Evolutionary conservation across 2,329 filamentous ascomycete species (phyloP), one percentile per base, ranked within the genome.

Genomic region (Paracorniculantispora psalliotae): DNA sequence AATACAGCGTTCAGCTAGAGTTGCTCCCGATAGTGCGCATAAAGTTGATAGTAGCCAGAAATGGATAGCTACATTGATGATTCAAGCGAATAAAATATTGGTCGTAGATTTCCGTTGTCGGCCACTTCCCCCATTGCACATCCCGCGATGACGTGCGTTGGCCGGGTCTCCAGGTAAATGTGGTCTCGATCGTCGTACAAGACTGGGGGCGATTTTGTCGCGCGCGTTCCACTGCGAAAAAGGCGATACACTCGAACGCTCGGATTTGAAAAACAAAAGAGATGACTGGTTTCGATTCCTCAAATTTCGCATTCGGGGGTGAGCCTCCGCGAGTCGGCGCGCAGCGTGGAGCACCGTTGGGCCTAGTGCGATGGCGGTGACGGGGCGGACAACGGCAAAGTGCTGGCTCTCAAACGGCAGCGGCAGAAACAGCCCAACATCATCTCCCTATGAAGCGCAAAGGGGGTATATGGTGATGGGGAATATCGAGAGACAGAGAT

Each of bases 131-230:
- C 15, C 17, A 41, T 52, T 39, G 35, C 15, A 28, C 28, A 55
- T 55, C 9, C 52, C 21, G 28, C 52, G 46, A 47, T 55, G 52
- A 47, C 41, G 52, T 39, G 41, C 13, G 52, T 55, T 46, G 52
- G 28, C 28, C 19, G 52, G 41, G 28, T 9, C 25, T 19, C 28
- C 30, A 15, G 19, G 52, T 15, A 23, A 44, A 30, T 43, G 51
- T 30, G 51, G 51, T 44, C 21, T 53, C 25, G 50, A 53, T 43
- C 37, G 50, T 53, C 37, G 9, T 30, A 6, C 50, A 43, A 30
- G 35, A 30, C 50, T 17, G 37, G 25, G 49, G 50, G n/a, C 17
- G 37, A 17, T 15, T 46, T 2, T 43, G 50, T 26, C 17, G 47
- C 35, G 21, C 21, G 23, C 19, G 35, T 15, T 44, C 39, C 19